Evolutionary conservation across 176 grass and related monocot genomes (phyloP).

Genomic region (Triticum aestivum): DNA sequence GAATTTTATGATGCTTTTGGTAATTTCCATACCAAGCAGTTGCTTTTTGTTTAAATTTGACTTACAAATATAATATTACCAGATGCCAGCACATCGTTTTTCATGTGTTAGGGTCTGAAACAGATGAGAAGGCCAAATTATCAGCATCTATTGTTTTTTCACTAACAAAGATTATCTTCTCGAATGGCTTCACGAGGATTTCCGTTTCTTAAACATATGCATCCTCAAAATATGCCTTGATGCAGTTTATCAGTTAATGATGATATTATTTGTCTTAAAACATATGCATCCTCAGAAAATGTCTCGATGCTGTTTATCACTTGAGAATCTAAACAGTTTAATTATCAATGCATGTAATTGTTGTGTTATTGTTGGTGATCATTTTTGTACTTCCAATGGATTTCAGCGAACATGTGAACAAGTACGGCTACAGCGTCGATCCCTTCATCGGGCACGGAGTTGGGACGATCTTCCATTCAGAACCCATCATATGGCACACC

Average conservation of each 20-base stretch:
- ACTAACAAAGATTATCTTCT: not conserved
- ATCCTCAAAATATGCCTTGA: not conserved
- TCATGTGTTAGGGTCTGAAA: not conserved
- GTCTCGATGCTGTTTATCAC: not conserved
- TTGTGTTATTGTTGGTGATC: not conserved
- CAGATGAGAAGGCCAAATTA: not conserved
- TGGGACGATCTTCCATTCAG: slow-evolving; percentile 80
- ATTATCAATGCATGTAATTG: not conserved
- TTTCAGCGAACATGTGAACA: slow-evolving; percentile 61
- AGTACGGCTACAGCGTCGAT: slow-evolving; percentile 61
- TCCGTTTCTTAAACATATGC: not conserved
- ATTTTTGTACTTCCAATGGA: not conserved
- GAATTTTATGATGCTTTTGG: not conserved
- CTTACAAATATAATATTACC: not conserved
- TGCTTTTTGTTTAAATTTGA: not conserved
- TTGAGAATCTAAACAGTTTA: not conserved
- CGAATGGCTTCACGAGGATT: not conserved
- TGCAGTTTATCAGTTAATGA: not conserved
- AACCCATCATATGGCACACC: slow-evolving; percentile 75
- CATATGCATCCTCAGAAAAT: not conserved
- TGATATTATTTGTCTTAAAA: not conserved
- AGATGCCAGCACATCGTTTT: not conserved
- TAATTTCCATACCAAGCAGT: not conserved
- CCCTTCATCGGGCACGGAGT: slow-evolving; percentile 84
- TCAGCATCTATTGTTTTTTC: not conserved